phyloP scores from a whole-genome alignment of 176 grass and related monocot species.

The Tillandsia leiboldiana region DNA sequence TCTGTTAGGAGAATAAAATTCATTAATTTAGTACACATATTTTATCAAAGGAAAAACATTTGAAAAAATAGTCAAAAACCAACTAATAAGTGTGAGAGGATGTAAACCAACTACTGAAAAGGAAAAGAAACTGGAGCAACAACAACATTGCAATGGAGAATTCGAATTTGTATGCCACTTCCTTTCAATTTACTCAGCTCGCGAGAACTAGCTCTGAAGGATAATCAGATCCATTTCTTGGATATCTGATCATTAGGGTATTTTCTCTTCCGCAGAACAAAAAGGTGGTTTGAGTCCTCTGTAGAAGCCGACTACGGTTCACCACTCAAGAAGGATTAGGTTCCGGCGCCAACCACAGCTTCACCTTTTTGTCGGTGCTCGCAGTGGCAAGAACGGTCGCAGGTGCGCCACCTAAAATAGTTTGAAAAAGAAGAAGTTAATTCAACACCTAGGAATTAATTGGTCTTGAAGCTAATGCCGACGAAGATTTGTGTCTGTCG shows the following conservation, averaged over 20 bases:
- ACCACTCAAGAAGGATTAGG: slow-evolving; percentile 31
- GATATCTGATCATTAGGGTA: not conserved
- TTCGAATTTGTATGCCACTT: too few relatives aligned
- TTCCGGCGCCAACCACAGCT: slow-evolving; percentile 72
- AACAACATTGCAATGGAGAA: too few relatives aligned
- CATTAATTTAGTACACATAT: too few relatives aligned
- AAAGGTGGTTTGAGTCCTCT: slow-evolving; percentile 5
- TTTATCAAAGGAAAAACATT: too few relatives aligned
- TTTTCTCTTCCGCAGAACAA: not conserved
- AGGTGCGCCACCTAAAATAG: slow-evolving; percentile 37
- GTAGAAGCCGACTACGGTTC: not conserved
- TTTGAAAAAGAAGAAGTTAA: slow-evolving; percentile 11
- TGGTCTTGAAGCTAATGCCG: too few relatives aligned
- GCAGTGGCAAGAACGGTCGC: slow-evolving; percentile 42
- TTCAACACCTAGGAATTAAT: not conserved
- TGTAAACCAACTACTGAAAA: too few relatives aligned
- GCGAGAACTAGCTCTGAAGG: too few relatives aligned
- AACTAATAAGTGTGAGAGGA: too few relatives aligned
- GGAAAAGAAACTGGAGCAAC: too few relatives aligned
- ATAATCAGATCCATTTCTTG: not conserved
- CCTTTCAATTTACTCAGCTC: too few relatives aligned
- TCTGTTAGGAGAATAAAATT: too few relatives aligned
- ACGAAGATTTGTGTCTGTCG: not conserved
- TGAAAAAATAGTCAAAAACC: too few relatives aligned
- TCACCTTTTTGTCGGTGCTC: slow-evolving; percentile 79